phyloP scores from a whole-genome alignment of 148 eudicot genomes.

The Camellia sinensis region DNA sequence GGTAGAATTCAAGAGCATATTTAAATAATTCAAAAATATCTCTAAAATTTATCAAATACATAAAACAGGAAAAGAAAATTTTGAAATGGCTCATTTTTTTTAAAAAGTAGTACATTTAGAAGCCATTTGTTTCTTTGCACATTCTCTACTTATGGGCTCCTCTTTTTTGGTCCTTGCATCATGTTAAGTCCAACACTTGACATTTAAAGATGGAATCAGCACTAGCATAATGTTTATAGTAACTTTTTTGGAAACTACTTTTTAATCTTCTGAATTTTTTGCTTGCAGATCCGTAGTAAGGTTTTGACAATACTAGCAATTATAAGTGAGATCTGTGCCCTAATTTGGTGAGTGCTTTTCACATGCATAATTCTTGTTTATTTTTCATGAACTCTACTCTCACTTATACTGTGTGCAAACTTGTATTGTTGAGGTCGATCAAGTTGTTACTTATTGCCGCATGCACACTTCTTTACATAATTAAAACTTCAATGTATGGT shows the following conservation, averaged over 20 bases:
- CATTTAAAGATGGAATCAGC: background rate
- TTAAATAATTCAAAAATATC: background rate
- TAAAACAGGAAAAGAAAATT: background rate
- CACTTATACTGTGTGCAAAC: background rate
- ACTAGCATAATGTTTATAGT: conserved; percentile 7
- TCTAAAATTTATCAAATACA: background rate
- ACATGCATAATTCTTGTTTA: background rate
- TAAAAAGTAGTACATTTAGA: background rate
- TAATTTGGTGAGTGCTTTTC: conserved; percentile 62
- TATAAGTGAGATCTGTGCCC: conserved; percentile 81
- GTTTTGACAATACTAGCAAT: conserved; percentile 72
- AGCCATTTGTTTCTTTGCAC: conserved; percentile 2
- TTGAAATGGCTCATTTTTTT: background rate
- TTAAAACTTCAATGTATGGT: background rate
- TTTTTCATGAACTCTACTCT: conserved; percentile 4
- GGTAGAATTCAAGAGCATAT: background rate
- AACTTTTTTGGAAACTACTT: background rate
- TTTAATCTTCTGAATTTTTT: background rate
- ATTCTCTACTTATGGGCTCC: background rate
- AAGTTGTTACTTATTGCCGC: background rate
- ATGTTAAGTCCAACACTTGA: background rate
- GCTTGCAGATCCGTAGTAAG: conserved; percentile 80
- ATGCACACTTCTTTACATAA: background rate
- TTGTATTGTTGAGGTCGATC: background rate
- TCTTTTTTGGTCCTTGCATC: background rate